Percentiles rank a stretch among this genome's conserved stretches.
phyloP scores from a whole-genome alignment of 2,329 filamentous ascomycete genomes.

The Colletotrichum tropicale region DNA sequence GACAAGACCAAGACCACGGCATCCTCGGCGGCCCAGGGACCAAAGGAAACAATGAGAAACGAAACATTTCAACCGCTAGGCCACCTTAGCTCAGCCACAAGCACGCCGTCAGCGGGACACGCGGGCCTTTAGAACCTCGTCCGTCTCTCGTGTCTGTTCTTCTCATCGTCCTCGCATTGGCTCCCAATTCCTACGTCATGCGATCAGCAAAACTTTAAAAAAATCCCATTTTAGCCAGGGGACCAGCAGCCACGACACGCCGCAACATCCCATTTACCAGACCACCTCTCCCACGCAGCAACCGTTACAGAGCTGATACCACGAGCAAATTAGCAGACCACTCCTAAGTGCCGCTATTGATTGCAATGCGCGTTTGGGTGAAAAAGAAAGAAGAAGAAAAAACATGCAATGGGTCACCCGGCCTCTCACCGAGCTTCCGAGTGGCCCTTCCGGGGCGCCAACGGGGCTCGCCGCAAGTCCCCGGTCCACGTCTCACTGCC shows the following conservation, averaged over 20 bases:
- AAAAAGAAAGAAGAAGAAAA: background rate
- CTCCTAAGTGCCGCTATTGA: background rate
- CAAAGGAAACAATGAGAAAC: background rate
- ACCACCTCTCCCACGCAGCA: background rate
- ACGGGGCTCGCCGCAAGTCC: background rate
- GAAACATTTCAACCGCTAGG: slow-evolving; percentile 8
- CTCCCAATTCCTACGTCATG: slow-evolving; percentile 1
- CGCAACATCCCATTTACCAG: background rate
- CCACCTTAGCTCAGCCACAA: slow-evolving; percentile 12
- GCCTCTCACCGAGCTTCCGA: background rate
- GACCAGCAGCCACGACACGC: background rate
- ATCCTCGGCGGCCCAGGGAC: background rate
- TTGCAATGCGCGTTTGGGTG: background rate
- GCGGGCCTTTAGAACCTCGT: background rate
- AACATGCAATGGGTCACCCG: background rate
- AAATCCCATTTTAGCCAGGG: background rate
- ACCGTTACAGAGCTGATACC: background rate
- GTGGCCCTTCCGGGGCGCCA: background rate
- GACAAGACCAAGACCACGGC: background rate
- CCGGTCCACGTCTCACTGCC: background rate
- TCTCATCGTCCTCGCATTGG: background rate
- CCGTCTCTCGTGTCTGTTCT: background rate
- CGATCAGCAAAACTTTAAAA: background rate
- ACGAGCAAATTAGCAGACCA: background rate
- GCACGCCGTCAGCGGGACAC: slow-evolving; percentile 3